Evolutionary conservation across 441 rosid genomes (phyloP).

Genomic region (Pelargonium exstipulatum): DNA sequence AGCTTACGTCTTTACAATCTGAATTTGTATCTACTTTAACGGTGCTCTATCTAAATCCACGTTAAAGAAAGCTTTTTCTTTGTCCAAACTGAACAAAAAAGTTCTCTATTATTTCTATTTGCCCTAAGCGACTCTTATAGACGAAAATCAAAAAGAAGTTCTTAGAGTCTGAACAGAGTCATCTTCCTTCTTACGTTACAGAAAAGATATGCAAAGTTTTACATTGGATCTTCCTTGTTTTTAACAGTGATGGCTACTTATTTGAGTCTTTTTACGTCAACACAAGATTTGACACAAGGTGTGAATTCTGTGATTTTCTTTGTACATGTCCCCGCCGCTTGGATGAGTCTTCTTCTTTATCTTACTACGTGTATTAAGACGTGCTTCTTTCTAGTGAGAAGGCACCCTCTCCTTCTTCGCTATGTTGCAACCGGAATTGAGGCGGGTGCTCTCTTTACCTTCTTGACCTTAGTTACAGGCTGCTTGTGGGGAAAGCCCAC

Average conservation of each 20-base stretch:
- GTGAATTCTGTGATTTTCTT: background rate
- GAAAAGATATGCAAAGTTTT: too few relatives aligned
- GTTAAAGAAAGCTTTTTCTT: too few relatives aligned
- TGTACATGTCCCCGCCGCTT: background rate
- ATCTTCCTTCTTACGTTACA: too few relatives aligned
- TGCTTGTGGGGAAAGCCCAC: too few relatives aligned
- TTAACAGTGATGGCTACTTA: conserved; percentile 1
- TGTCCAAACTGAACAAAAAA: too few relatives aligned
- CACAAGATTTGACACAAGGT: background rate
- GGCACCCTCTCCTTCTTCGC: background rate
- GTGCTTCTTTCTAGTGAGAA: background rate
- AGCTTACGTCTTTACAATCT: too few relatives aligned
- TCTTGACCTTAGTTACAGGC: background rate
- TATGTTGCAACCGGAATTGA: background rate
- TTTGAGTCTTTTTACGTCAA: background rate
- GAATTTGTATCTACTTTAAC: too few relatives aligned
- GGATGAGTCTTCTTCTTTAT: conserved; percentile 1
- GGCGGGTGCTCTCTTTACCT: background rate
- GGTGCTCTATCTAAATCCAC: too few relatives aligned
- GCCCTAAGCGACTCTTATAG: too few relatives aligned
- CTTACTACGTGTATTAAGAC: background rate
- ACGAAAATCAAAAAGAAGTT: too few relatives aligned
- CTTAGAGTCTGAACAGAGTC: too few relatives aligned
- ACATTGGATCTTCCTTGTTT: background rate
- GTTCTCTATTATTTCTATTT: too few relatives aligned